These are phyloP conservation scores for Circinella minor DNA, from an alignment of 371 early-diverging fungal genomes.

Conservation along the genomic window DNA sequence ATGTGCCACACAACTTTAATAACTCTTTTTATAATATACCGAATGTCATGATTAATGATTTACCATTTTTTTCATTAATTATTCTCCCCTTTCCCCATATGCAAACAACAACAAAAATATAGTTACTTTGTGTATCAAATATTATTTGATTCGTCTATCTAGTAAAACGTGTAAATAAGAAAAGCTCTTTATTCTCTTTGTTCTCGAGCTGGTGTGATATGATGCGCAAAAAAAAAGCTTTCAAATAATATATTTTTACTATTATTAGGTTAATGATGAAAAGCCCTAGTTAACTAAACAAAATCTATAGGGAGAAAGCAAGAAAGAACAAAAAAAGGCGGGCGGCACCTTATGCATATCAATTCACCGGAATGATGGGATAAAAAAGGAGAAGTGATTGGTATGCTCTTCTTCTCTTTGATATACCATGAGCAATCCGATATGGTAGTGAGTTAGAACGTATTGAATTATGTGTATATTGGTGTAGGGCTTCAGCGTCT, in stretches of 20 bases:
- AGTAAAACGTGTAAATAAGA: no score
- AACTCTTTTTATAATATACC: neutral
- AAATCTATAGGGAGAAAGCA: no score
- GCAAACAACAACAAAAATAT: no score
- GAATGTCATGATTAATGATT: neutral
- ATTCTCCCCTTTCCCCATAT: neutral
- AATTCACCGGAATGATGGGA: neutral
- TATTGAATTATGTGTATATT: neutral
- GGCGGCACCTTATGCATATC: neutral
- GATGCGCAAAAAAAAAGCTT: no score
- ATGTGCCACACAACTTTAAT: conserved; percentile 8
- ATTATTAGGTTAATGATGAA: no score
- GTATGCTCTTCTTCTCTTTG: neutral
- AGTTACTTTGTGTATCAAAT: no score
- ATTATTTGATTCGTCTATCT: no score
- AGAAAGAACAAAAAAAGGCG: neutral
- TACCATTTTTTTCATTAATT: neutral
- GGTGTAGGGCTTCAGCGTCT: neutral
- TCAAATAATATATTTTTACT: no score
- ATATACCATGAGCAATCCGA: neutral
- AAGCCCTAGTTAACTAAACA: no score
- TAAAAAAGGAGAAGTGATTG: conserved; percentile 3
- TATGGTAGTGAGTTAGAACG: neutral
- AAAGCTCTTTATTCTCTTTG: no score
- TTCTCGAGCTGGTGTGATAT: no score